Percentiles rank a stretch among this genome's conserved stretches.
These are phyloP conservation scores for Solanum hybrid DNA, from an alignment of 305 asterid species.

Conservation along the genomic window DNA sequence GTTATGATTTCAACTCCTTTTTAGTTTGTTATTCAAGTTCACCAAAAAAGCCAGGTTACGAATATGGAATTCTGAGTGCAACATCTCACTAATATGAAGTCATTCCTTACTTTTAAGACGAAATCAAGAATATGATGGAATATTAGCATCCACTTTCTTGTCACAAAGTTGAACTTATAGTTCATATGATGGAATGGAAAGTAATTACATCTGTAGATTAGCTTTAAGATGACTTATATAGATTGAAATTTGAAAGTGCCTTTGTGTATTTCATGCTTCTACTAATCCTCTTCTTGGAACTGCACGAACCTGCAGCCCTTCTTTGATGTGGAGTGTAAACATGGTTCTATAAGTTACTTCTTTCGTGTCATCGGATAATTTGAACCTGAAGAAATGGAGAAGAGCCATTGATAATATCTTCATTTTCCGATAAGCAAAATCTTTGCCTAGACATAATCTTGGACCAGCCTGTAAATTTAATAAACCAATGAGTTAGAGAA, in stretches of 20 bases:
- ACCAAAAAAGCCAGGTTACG: background rate
- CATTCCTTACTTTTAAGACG: background rate
- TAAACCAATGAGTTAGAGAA: background rate
- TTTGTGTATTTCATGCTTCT: background rate
- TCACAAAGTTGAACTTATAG: background rate
- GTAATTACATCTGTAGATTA: background rate
- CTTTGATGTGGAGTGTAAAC: conserved; percentile 60
- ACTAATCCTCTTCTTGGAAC: background rate
- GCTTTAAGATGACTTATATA: background rate
- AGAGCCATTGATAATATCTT: conserved; percentile 49
- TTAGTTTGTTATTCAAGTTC: background rate
- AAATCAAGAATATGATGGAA: background rate
- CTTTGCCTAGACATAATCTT: conserved; percentile 55
- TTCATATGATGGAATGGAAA: background rate
- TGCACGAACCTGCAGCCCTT: conserved; percentile 40
- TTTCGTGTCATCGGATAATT: conserved; percentile 28
- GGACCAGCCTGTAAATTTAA: conserved; percentile 50
- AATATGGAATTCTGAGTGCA: background rate
- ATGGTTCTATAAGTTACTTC: conserved; percentile 55
- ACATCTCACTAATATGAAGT: background rate
- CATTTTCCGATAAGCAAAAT: conserved; percentile 68
- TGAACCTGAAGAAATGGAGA: conserved; percentile 44
- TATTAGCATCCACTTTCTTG: background rate
- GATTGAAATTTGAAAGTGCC: background rate
- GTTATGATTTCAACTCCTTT: background rate